phyloP scores from a whole-genome alignment of 2,329 filamentous ascomycete species.

The Ophiocordyceps polyrhachis-furcata region DNA sequence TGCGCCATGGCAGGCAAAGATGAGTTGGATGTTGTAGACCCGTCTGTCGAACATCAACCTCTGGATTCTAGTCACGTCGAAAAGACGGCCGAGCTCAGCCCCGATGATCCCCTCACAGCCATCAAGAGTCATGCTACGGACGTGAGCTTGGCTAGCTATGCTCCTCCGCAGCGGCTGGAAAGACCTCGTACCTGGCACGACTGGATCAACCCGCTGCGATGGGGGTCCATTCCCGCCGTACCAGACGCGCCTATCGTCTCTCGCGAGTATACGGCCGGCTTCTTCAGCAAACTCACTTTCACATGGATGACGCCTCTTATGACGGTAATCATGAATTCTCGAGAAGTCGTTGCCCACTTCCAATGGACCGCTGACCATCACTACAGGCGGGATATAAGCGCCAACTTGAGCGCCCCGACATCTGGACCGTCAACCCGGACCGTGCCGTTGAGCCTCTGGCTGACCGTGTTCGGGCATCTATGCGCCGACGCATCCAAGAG shows the following conservation, averaged over 20 bases:
- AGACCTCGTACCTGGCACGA: conserved; percentile 38
- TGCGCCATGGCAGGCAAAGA: neutral
- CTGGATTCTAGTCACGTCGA: neutral
- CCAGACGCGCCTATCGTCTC: conserved; percentile 35
- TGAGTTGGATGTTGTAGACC: neutral
- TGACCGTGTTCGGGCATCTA: conserved; percentile 43
- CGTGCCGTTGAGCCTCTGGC: conserved; percentile 55
- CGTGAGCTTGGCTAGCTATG: conserved; percentile 24
- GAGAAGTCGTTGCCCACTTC: neutral
- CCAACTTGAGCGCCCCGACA: conserved; percentile 62
- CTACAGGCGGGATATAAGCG: conserved; percentile 64
- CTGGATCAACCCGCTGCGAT: conserved; percentile 40
- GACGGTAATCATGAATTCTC: conserved; percentile 34
- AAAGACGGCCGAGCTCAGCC: neutral
- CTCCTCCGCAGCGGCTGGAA: neutral
- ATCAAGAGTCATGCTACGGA: conserved; percentile 36
- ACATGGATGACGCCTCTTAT: conserved; percentile 85
- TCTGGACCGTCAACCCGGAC: conserved; percentile 76
- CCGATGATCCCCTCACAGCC: conserved; percentile 5
- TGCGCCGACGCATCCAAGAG: conserved; percentile 45
- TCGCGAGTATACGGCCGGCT: conserved; percentile 52
- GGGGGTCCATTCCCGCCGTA: conserved; percentile 36
- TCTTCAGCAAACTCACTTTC: conserved; percentile 63
- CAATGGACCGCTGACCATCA: no score
- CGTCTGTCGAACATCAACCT: neutral